These are phyloP conservation scores for Phialemonium atrogriseum DNA, from an alignment of 2,329 filamentous ascomycete genomes.

Conservation along the genomic window DNA sequence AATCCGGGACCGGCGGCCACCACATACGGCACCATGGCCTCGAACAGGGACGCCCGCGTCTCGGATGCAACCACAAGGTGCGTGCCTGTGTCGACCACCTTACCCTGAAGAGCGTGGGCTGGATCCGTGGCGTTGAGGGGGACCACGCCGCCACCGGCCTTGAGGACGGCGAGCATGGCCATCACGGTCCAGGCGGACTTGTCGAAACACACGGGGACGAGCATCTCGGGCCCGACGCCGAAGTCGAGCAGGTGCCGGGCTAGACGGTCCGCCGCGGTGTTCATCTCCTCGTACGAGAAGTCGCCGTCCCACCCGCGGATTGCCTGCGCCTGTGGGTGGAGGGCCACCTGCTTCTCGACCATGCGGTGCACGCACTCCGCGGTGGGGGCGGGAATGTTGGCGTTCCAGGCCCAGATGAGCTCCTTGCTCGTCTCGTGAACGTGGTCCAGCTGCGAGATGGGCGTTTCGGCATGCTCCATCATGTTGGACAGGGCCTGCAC, in stretches of 20 bases:
- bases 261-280: not conserved
- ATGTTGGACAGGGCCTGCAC: constrained; percentile 12
- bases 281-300: constrained; percentile 3
- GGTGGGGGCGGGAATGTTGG: constrained; percentile 10
- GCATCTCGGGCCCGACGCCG: not conserved
- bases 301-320: constrained; percentile 5
- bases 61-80: constrained; percentile 11
- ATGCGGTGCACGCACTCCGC: constrained; percentile 12
- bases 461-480: constrained; percentile 5
- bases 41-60: constrained; percentile 7
- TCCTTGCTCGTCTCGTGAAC: constrained; percentile 9
- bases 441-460: constrained; percentile 9
- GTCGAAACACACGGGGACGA: constrained; percentile 4
- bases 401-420: constrained; percentile 13
- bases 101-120: not conserved
- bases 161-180: constrained; percentile 2
- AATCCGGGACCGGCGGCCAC: constrained; percentile 8
- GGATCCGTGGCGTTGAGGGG: constrained; percentile 3
- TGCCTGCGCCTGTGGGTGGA: constrained; percentile 6
- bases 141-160: constrained; percentile 1
- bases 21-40: constrained; percentile 12
- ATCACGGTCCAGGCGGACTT: constrained; percentile 3
- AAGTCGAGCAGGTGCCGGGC: not conserved
- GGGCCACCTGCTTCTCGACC: constrained; percentile 13
- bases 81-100: not conserved